Conservation (phyloP, 352 stramenopile genomes). For the Peronospora destructor region DNA sequence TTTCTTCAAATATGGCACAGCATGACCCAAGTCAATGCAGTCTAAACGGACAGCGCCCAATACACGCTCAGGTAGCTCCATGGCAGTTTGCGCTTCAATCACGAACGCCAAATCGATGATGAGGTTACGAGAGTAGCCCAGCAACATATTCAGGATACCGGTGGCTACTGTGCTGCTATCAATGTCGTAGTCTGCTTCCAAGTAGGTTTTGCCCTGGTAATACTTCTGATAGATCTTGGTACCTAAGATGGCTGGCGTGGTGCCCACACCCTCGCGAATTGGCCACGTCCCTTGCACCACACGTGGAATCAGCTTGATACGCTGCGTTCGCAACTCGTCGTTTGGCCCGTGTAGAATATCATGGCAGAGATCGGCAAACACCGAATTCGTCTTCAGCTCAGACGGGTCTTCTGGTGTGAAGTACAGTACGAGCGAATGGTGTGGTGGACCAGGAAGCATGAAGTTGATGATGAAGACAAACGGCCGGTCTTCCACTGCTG, state of each 20-base stretch:
- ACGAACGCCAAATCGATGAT: conserved; percentile 82
- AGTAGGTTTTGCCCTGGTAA: conserved; percentile 53
- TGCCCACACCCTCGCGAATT: conserved; percentile 81
- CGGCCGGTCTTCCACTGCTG: conserved; percentile 25
- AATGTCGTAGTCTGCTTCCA: conserved; percentile 80
- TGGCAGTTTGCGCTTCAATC: conserved; percentile 57
- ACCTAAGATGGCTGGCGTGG: conserved; percentile 85
- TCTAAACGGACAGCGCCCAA: conserved; percentile 64
- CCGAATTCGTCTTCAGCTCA: conserved; percentile 58
- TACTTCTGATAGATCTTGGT: conserved; percentile 86
- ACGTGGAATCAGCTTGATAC: conserved; percentile 87
- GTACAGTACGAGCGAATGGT: conserved; percentile 72
- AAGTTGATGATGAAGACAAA: conserved; percentile 82
- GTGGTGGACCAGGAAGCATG: conserved; percentile 59
- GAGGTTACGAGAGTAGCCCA: conserved; percentile 57
- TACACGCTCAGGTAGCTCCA: conserved; percentile 73
- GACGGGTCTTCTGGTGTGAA: conserved; percentile 60
- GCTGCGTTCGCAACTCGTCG: conserved; percentile 65
- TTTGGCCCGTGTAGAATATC: conserved; percentile 51
- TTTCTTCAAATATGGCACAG: conserved; percentile 36
- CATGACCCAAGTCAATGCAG: conserved; percentile 53
- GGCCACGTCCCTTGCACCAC: conserved; percentile 88
- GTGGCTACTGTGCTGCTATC: conserved; percentile 64
- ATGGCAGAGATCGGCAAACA: conserved; percentile 62
- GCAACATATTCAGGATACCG: conserved; percentile 60